Evolutionary conservation across 495 filamentous ascomycete genomes (phyloP), one percentile per base, ranked within the genome.

Genomic region (Parathielavia appendiculata): DNA sequence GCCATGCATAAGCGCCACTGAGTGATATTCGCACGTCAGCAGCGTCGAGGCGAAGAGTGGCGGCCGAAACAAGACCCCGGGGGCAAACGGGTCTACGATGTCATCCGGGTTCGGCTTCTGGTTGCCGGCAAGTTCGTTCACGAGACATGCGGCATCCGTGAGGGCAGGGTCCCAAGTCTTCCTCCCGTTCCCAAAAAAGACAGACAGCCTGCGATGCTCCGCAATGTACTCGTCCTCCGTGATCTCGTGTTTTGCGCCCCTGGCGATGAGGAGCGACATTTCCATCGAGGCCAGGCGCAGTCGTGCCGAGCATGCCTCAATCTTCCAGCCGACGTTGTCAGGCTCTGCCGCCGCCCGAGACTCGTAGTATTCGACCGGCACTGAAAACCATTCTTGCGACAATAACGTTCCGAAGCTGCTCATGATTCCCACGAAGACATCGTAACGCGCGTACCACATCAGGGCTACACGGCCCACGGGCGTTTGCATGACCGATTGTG

Each of bases 361-460:
- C 12, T 73, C 68, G 66, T 86, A 90, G 61, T 81, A 85, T 16
- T 86, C 76, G 51, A 86, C 78, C 55, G 79, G 78, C 11, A 78
- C 73, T 5, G 82, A 77, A 63, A 91, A 92, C 92, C 92, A 98
- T 54, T 91, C 87, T 46, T 85, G 83, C 23, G 83, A 77, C 13
- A 96, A 76, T 14, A 86, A 80, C 0, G 88, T 83, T 62, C 87
- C 83, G 60, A 85, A 86, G 12, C 88, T 88, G 38, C 90, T 87
- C 76, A 96, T 81, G 56, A 96, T 81, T 16, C 89, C 86, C 7
- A 86, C 86, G 49, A 91, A 87, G 4, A 95, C 79, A 65, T 97
- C 93, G 63, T 95, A 96, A 35, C 90, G 88, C 17, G 83, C 81
- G 69, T 96, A 97, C 93, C 93, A 97, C 20, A 79, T 76, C 45